Percentiles rank a stretch among this genome's conserved stretches.
Evolutionary conservation across 306 rosid genomes (phyloP).

Genomic region (Sindora glabra): DNA sequence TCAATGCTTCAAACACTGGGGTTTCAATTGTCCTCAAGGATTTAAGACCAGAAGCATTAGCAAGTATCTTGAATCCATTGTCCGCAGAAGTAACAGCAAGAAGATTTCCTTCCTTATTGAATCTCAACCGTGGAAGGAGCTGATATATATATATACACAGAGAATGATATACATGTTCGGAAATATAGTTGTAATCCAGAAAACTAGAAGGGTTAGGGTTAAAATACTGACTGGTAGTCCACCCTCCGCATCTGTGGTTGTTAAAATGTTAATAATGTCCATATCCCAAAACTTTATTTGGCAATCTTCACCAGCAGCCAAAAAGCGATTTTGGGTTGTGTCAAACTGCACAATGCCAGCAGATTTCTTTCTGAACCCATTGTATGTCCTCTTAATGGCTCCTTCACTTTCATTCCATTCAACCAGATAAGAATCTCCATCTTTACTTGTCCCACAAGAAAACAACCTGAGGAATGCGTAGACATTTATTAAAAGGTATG

Average conservation of each 20-base stretch:
- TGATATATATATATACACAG: conserved; percentile 22
- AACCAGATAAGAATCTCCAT: conserved; percentile 67
- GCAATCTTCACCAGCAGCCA: conserved; percentile 77
- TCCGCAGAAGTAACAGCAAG: conserved; percentile 70
- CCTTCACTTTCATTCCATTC: conserved; percentile 87
- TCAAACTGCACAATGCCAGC: conserved; percentile 67
- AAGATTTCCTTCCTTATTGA: conserved; percentile 80
- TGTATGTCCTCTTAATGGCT: conserved; percentile 41
- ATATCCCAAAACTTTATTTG: conserved; percentile 80
- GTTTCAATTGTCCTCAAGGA: conserved; percentile 46
- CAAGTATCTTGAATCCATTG: conserved; percentile 65
- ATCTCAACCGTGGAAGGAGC: conserved; percentile 70
- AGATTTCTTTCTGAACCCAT: conserved; percentile 54
- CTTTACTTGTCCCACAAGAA: conserved; percentile 82
- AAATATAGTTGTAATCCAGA: neutral
- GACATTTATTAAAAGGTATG: neutral
- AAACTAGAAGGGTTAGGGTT: no score
- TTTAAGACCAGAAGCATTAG: conserved; percentile 52
- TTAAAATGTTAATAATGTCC: conserved; percentile 39
- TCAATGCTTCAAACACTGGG: conserved; percentile 44
- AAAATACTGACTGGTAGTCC: conserved; percentile 67
- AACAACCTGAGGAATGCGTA: conserved; percentile 43
- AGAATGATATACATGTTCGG: neutral
- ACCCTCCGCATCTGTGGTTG: conserved; percentile 56
- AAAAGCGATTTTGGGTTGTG: conserved; percentile 50